Evolutionary conservation across 306 rosid genomes (phyloP).

Genomic region (Prunus mira): DNA sequence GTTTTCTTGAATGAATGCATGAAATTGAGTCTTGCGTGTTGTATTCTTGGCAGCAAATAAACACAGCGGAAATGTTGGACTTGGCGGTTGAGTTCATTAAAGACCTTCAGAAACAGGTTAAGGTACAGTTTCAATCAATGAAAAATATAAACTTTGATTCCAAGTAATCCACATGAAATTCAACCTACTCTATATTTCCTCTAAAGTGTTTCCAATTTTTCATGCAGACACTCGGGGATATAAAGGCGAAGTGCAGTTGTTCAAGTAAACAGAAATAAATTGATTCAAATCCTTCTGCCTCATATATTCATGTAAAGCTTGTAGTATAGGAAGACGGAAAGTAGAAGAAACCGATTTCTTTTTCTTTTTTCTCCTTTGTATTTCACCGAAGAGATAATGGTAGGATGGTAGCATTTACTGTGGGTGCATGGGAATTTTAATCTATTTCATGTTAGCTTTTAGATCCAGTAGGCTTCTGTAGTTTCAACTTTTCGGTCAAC

Average conservation of each 20-base stretch:
- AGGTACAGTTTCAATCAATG: slow-evolving; percentile 43
- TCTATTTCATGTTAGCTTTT: not conserved
- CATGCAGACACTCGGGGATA: slow-evolving; percentile 62
- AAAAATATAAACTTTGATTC: not conserved
- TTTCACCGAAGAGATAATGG: not conserved
- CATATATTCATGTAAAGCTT: slow-evolving; percentile 35
- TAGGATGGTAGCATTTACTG: not conserved
- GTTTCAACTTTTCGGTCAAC: too few species aligned
- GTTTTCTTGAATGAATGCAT: not conserved
- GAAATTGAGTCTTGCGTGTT: not conserved
- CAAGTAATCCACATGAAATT: slow-evolving; percentile 5
- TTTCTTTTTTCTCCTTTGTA: not conserved
- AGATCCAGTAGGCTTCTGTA: not conserved
- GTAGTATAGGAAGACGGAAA: slow-evolving; percentile 18
- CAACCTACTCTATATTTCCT: slow-evolving; percentile 18
- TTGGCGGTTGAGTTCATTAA: slow-evolving; percentile 68
- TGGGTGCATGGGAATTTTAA: not conserved
- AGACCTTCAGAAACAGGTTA: slow-evolving; percentile 67
- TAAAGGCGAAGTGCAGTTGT: slow-evolving; percentile 66
- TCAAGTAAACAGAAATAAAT: slow-evolving; percentile 42
- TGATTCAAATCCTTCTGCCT: slow-evolving; percentile 22
- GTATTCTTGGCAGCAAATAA: slow-evolving; percentile 62
- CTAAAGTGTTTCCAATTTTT: slow-evolving; percentile 4
- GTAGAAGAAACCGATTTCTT: not conserved
- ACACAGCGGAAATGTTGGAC: slow-evolving; percentile 87